Evolutionary conservation across 2,329 filamentous ascomycete species (phyloP).

Genomic region (Arachnopeziza araneosa): DNA sequence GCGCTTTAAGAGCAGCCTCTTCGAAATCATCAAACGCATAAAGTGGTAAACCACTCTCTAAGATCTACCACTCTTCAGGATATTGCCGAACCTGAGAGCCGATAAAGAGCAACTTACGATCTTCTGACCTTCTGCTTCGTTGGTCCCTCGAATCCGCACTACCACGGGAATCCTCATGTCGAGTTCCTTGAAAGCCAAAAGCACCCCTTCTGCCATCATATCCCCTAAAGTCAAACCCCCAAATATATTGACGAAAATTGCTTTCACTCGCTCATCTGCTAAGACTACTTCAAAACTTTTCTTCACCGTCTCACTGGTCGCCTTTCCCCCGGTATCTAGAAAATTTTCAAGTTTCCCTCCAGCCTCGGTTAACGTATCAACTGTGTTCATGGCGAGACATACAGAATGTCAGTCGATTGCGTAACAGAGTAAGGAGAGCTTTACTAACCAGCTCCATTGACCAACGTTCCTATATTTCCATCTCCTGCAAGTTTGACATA

Average conservation of each 20-base stretch:
- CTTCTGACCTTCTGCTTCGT: conserved; percentile 63
- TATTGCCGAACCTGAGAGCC: not conserved
- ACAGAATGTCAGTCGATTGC: too few species aligned
- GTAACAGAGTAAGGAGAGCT: too few species aligned
- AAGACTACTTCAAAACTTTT: conserved; percentile 70
- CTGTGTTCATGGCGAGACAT: conserved; percentile 77
- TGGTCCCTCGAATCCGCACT: conserved; percentile 71
- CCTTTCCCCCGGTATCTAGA: conserved; percentile 84
- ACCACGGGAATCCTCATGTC: conserved; percentile 65
- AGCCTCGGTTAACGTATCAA: conserved; percentile 67
- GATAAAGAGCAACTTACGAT: conserved; percentile 40
- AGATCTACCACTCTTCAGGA: conserved; percentile 42
- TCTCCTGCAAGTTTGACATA: conserved; percentile 59
- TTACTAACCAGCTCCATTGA: conserved; percentile 70
- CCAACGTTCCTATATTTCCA: conserved; percentile 71
- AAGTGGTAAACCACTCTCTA: conserved; percentile 60
- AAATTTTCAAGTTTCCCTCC: conserved; percentile 75
- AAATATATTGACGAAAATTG: conserved; percentile 69
- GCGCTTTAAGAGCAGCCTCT: conserved; percentile 62
- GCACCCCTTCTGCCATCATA: conserved; percentile 73
- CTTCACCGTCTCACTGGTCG: conserved; percentile 75
- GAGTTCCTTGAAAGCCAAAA: conserved; percentile 67
- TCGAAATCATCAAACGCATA: conserved; percentile 71
- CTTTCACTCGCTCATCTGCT: conserved; percentile 63
- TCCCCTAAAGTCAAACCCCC: conserved; percentile 58